Percentiles rank a stretch among this genome's conserved stretches.
phyloP scores from a whole-genome alignment of 257 asterid genomes.

The Nicotiana noctiflora region DNA sequence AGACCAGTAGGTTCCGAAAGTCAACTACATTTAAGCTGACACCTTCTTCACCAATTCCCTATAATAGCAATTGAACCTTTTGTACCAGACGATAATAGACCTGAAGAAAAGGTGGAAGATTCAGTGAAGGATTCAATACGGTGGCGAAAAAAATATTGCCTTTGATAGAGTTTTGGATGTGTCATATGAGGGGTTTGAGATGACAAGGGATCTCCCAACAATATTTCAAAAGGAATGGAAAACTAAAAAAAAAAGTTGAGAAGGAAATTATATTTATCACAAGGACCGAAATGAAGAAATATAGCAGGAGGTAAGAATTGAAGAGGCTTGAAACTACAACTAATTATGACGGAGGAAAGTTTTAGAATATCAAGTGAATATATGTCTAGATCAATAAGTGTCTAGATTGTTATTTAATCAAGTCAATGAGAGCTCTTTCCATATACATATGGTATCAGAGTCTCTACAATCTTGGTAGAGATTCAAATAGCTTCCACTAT shows the following conservation, averaged over 20 bases:
- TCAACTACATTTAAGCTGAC: background rate
- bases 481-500: slow-evolving; percentile 1
- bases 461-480: background rate
- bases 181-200: background rate
- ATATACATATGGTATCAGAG: background rate
- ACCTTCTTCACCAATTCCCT: background rate
- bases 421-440: background rate
- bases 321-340: background rate
- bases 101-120: background rate
- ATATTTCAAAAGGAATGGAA: background rate
- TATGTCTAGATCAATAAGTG: background rate
- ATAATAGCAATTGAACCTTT: background rate
- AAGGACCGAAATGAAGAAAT: background rate
- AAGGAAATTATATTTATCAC: background rate
- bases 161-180: background rate
- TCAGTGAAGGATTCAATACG: background rate
- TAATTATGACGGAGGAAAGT: background rate
- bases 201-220: background rate
- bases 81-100: background rate
- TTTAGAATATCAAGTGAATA: background rate
- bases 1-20: background rate
- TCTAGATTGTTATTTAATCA: background rate
- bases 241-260: background rate
- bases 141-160: background rate
- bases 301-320: background rate